A percentile compares a stretch with the other conserved stretches of the same genome.
Conservation (phyloP, 78 protist species). For the Goniomonas avonlea region DNA sequence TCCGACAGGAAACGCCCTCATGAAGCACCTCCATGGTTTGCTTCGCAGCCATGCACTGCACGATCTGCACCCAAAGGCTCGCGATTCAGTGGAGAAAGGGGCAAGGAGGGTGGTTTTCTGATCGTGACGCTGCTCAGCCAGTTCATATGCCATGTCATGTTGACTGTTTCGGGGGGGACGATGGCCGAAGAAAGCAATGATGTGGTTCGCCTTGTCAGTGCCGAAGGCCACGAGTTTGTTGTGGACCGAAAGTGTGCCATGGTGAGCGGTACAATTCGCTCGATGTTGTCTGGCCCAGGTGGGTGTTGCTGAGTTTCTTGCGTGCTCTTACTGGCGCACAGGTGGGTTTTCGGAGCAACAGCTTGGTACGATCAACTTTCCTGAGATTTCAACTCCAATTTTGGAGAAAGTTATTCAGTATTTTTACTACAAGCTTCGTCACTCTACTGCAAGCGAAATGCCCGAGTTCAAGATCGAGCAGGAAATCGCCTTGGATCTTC, state of each 20-base stretch:
- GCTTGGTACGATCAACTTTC: neutral
- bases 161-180: too few relatives aligned
- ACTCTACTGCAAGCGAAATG: constrained; percentile 48
- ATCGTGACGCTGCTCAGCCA: too few relatives aligned
- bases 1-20: too few relatives aligned
- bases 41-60: too few relatives aligned
- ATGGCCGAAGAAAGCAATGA: too few relatives aligned
- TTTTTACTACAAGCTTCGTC: constrained; percentile 61
- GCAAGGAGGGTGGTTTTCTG: too few relatives aligned
- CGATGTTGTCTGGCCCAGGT: constrained; percentile 69
- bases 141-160: too few relatives aligned
- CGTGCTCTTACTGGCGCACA: constrained; percentile 34
- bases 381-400: neutral
- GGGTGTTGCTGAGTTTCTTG: constrained; percentile 9
- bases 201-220: neutral
- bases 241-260: constrained; percentile 57
- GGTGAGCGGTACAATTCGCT: constrained; percentile 66
- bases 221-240: constrained; percentile 43
- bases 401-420: constrained; percentile 33
- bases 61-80: too few relatives aligned
- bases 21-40: too few relatives aligned
- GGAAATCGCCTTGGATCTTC: constrained; percentile 66
- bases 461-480: constrained; percentile 72
- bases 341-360: neutral
- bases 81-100: too few relatives aligned